These are phyloP conservation scores for Mycena crocata DNA, from an alignment of 768 basidiomycete species.

Conservation along the genomic window DNA sequence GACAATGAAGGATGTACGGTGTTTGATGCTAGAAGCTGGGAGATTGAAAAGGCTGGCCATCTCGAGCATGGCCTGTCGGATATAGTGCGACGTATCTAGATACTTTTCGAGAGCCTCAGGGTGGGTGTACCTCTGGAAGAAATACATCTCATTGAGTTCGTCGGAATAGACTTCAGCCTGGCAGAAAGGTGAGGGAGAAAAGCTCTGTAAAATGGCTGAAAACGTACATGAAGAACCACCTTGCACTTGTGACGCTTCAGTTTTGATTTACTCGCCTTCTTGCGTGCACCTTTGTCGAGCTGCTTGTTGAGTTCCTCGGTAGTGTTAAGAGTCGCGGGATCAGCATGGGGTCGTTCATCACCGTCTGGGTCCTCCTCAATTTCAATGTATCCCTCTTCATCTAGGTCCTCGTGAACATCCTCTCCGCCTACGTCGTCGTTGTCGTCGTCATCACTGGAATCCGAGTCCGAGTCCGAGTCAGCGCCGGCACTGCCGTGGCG, in stretches of 20 bases:
- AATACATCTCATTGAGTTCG: background rate
- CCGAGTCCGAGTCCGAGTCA: background rate
- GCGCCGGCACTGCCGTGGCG: background rate
- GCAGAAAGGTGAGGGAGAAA: background rate
- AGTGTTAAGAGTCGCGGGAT: background rate
- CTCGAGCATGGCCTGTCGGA: conserved; percentile 4
- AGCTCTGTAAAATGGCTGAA: no score
- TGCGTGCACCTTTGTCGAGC: background rate
- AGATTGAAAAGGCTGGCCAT: background rate
- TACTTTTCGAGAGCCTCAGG: background rate
- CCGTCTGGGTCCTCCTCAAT: background rate
- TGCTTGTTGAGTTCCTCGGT: background rate
- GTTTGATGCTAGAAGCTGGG: background rate
- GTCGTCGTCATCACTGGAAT: background rate
- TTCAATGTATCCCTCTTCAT: background rate
- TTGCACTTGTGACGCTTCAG: no score
- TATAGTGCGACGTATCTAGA: background rate
- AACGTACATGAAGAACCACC: background rate
- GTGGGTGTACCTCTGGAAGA: conserved; percentile 1
- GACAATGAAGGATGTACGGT: background rate
- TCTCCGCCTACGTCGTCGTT: background rate
- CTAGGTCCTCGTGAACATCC: background rate
- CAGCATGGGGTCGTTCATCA: background rate
- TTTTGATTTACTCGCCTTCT: background rate
- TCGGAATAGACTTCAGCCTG: conserved; percentile 1